phyloP scores from a whole-genome alignment of 495 filamentous ascomycete species.

The Penicillium egyptiacum region DNA sequence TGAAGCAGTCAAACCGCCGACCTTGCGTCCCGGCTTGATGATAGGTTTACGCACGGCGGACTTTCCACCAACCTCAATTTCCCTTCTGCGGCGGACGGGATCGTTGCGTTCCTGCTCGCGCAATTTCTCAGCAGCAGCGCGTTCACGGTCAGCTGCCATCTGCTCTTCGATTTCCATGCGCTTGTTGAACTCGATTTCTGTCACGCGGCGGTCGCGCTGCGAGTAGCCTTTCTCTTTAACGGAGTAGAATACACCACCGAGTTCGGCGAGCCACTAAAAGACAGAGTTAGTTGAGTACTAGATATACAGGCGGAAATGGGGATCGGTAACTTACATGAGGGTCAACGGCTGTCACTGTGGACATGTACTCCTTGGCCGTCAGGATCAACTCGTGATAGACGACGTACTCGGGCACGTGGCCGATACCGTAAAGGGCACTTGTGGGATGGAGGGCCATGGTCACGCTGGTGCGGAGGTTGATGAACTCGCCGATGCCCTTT shows the following conservation, averaged over 20 bases:
- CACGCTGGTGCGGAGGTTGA: slow-evolving; percentile 92
- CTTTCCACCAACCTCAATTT: slow-evolving; percentile 41
- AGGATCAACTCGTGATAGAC: slow-evolving; percentile 98
- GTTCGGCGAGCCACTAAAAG: slow-evolving; percentile 85
- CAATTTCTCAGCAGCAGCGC: slow-evolving; percentile 57
- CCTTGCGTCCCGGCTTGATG: slow-evolving; percentile 36
- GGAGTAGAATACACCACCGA: slow-evolving; percentile 98
- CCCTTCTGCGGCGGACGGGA: slow-evolving; percentile 34
- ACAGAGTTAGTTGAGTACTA: slow-evolving; percentile 14
- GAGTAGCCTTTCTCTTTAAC: slow-evolving; percentile 98
- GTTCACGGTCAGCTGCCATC: slow-evolving; percentile 84
- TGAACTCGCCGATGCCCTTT: slow-evolving; percentile 95
- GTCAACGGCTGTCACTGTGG: slow-evolving; percentile 92
- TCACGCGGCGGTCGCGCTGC: slow-evolving; percentile 81
- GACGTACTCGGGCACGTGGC: slow-evolving; percentile 94
- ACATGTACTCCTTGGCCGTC: slow-evolving; percentile 98
- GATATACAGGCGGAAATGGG: neutral
- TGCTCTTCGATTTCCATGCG: slow-evolving; percentile 95
- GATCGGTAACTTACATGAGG: slow-evolving; percentile 60
- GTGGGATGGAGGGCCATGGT: slow-evolving; percentile 94
- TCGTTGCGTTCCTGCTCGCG: slow-evolving; percentile 44
- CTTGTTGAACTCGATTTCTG: slow-evolving; percentile 89
- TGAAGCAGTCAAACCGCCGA: slow-evolving; percentile 45
- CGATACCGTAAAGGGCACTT: slow-evolving; percentile 85
- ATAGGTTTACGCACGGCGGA: slow-evolving; percentile 43